Evolutionary conservation across 371 early-diverging fungal species (phyloP), one percentile per base, ranked within the genome.

Genomic region (Dinochytrium kinnereticum): DNA sequence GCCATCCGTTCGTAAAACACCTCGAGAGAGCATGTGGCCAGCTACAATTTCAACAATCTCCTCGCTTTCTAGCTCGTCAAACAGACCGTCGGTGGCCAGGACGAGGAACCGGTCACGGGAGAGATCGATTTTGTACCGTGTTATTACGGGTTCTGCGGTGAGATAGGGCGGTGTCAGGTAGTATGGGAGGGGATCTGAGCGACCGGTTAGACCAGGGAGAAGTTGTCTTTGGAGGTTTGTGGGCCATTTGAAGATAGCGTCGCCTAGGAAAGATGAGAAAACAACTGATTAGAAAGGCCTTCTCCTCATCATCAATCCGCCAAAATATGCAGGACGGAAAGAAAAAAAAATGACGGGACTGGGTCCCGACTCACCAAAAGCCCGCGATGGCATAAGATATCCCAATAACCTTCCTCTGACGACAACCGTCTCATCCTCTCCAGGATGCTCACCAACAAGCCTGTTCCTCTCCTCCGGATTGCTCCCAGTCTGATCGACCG

Each of bases 81-180:
- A 97, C 1, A 98, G 81, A 2, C 98, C 98, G 82, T 98, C 98
- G 0, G 95, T 92, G 1, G 95, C 98, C 53, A 98, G 80, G 0
- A 97, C 92, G 64, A 96, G 76, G 80, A 91, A 96, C 65, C 84
- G 80, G 80, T 96, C 97, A 33, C 75, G 67, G 19, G 84, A 81
- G 28, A 84, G 79, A 74, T 82, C 70, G 50, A 92, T 73, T 59
- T 87, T 79, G 81, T 94, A 91, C 70, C 90, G 75, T 31, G 88
- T 84, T 0, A 95, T 90, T n/a, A 91, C 92, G 0, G 98, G 98
- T 36, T 88, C 88, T 0, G 98, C 96, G 2, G 93, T 93, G 17
- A 97, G 90, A 69, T 98, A 98, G 0, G 98, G 98, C 40, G 98
- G 98, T 5, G 96, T 93, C 1, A 76, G 74, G 73, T 91, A 93